These are phyloP conservation scores for Penicillium sp. DNA, from an alignment of 2,329 filamentous ascomycete genomes.

Conservation along the genomic window DNA sequence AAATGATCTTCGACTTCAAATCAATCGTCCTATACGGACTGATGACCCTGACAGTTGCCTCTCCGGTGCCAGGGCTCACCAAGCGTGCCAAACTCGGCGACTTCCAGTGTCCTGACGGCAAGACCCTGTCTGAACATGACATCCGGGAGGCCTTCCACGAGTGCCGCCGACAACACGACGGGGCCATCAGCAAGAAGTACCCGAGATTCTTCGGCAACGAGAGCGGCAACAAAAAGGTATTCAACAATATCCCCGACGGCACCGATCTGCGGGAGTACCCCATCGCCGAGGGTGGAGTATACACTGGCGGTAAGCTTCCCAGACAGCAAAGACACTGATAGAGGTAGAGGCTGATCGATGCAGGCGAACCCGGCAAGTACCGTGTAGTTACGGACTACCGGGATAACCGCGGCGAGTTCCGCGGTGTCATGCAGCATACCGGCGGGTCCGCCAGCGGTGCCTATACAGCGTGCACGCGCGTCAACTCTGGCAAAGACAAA, in stretches of 20 bases:
- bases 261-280: constrained; percentile 13
- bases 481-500: no score
- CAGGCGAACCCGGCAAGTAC: constrained; percentile 8
- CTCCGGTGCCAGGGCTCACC: constrained; percentile 10
- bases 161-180: constrained; percentile 7
- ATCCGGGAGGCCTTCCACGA: constrained; percentile 11
- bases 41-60: constrained; percentile 7
- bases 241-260: constrained; percentile 10
- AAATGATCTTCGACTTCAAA: constrained; percentile 12
- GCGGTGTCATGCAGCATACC: constrained; percentile 16
- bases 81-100: constrained; percentile 14
- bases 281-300: constrained; percentile 8
- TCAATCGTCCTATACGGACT: constrained; percentile 13
- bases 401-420: constrained; percentile 11
- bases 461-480: constrained; percentile 12
- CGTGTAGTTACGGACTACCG: constrained; percentile 15
- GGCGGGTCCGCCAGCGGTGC: constrained; percentile 8
- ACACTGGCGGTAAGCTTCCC: constrained; percentile 7
- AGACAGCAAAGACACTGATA: not conserved
- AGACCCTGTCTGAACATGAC: constrained; percentile 7
- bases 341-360: constrained; percentile 1
- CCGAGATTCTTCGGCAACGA: constrained; percentile 12
- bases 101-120: constrained; percentile 14
- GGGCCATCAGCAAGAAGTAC: constrained; percentile 8
- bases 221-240: constrained; percentile 10